Conservation (phyloP, 1,284 basidiomycete species). For the Pascua guehoae region DNA sequence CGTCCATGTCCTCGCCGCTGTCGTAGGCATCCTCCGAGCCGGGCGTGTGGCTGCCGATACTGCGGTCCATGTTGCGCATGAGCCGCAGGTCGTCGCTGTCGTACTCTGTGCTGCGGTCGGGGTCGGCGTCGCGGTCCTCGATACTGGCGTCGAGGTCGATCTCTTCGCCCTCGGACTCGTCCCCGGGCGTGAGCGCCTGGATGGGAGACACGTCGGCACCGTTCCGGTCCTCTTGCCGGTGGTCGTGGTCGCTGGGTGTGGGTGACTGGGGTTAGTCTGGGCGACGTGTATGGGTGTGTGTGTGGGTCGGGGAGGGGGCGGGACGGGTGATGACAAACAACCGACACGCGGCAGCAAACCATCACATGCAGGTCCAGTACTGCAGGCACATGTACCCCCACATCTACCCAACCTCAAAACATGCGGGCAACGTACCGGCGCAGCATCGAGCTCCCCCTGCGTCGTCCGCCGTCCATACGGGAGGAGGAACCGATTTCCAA, state of each 20-base stretch:
- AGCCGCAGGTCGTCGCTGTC: conserved; percentile 17
- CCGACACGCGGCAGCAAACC: too few relatives aligned
- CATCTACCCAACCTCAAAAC: background rate
- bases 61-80: conserved; percentile 18
- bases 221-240: conserved; percentile 40
- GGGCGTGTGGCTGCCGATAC: conserved; percentile 4
- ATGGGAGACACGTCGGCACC: background rate
- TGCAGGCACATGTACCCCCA: background rate
- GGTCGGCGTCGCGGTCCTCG: conserved; percentile 16
- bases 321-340: too few relatives aligned
- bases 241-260: conserved; percentile 40
- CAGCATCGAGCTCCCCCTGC: conserved; percentile 46
- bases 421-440: conserved; percentile 25
- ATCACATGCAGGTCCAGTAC: background rate
- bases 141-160: conserved; percentile 16
- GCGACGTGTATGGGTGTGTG: background rate
- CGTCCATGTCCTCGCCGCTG: conserved; percentile 11
- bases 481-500: conserved; percentile 43
- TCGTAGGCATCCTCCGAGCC: background rate
- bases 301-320: too few relatives aligned
- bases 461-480: conserved; percentile 41
- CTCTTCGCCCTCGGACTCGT: conserved; percentile 1
- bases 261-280: conserved; percentile 29
- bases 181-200: conserved; percentile 1
- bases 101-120: conserved; percentile 21